Evolutionary conservation across 75 land plant genomes (phyloP).

Genomic region (Cunninghamia lanceolata): DNA sequence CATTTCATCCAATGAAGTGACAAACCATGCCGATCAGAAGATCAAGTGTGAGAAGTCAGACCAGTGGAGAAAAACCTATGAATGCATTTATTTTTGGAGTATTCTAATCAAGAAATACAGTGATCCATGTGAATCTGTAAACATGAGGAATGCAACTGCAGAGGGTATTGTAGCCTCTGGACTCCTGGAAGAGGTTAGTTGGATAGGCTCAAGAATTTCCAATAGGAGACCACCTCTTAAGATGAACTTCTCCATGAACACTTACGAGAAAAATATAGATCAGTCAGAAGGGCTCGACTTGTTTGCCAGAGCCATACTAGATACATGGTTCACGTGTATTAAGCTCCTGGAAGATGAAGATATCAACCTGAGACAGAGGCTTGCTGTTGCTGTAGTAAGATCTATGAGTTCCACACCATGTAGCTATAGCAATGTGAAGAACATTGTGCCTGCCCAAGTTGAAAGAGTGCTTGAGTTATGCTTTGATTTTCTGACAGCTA

Average conservation of each 20-base stretch:
- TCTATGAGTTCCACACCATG: constrained; percentile 19
- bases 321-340: constrained; percentile 67
- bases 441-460: constrained; percentile 73
- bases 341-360: constrained; percentile 94
- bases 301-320: constrained; percentile 45
- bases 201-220: constrained; percentile 37
- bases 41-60: constrained; percentile 6
- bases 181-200: constrained; percentile 56
- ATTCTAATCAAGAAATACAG: constrained; percentile 50
- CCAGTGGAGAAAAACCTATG: constrained; percentile 18
- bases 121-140: constrained; percentile 71
- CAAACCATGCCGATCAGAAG: not conserved
- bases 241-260: not conserved
- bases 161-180: constrained; percentile 78
- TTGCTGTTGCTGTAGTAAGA: constrained; percentile 56
- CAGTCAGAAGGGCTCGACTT: constrained; percentile 17
- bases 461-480: constrained; percentile 77
- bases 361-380: constrained; percentile 55
- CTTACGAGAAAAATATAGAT: not conserved
- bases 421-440: constrained; percentile 14
- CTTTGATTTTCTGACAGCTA: constrained; percentile 58
- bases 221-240: not conserved
- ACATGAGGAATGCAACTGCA: constrained; percentile 78
- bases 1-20: constrained; percentile 6
- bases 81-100: constrained; percentile 37